Percentiles rank a stretch among this genome's conserved stretches.
Conservation (phyloP, 805 yeast genomes). For the Yarrowia sp. region DNA sequence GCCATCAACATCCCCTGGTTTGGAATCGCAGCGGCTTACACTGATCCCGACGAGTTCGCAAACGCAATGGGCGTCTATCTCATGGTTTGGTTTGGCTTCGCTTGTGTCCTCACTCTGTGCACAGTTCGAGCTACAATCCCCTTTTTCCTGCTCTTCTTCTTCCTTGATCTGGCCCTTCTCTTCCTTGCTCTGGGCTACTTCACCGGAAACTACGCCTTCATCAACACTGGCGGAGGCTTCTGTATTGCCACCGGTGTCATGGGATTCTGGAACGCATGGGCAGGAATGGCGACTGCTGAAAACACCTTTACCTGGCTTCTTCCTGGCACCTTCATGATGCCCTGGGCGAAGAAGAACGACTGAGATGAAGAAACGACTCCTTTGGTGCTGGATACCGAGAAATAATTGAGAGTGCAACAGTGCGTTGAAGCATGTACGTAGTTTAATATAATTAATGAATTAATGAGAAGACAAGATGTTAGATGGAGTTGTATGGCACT, state of each 20-base stretch:
- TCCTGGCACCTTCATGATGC: slow-evolving; percentile 36
- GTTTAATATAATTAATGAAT: slow-evolving; percentile 3
- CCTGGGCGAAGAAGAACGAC: slow-evolving; percentile 30
- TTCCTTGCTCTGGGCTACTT: slow-evolving; percentile 62
- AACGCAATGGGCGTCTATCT: slow-evolving; percentile 66
- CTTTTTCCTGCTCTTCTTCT: slow-evolving; percentile 63
- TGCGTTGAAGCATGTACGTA: not conserved
- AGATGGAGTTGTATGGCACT: not conserved
- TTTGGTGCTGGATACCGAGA: slow-evolving; percentile 20
- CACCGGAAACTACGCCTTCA: slow-evolving; percentile 51
- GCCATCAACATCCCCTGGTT: slow-evolving; percentile 62
- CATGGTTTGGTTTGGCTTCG: slow-evolving; percentile 68
- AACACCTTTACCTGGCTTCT: slow-evolving; percentile 49
- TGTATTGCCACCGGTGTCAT: slow-evolving; percentile 61
- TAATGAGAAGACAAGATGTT: not conserved
- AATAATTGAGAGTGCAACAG: not conserved
- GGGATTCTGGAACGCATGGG: slow-evolving; percentile 68
- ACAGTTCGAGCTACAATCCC: slow-evolving; percentile 71
- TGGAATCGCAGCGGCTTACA: slow-evolving; percentile 57
- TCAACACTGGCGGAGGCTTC: slow-evolving; percentile 65
- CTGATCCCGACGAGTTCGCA: slow-evolving; percentile 43
- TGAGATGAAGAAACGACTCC: not conserved
- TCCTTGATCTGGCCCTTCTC: slow-evolving; percentile 50
- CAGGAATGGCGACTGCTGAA: slow-evolving; percentile 62
- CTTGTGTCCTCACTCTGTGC: slow-evolving; percentile 59